Evolutionary conservation across 495 filamentous ascomycete species (phyloP).

Genomic region (Daldinia concentrica): DNA sequence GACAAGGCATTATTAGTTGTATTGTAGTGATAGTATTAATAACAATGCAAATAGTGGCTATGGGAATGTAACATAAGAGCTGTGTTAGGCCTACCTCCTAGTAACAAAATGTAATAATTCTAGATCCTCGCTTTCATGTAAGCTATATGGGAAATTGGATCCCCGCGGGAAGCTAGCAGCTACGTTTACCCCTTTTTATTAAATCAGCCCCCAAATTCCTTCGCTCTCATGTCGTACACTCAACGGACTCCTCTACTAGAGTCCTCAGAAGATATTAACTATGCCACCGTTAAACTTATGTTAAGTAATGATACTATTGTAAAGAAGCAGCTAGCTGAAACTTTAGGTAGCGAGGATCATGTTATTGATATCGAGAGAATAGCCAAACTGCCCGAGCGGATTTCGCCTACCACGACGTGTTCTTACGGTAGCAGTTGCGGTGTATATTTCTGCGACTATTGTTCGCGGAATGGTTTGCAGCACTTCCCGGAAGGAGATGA

Average conservation of each 20-base stretch:
- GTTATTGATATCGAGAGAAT: conserved; percentile 20
- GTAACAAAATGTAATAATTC: background rate
- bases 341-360: background rate
- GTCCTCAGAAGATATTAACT: conserved; percentile 9
- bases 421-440: background rate
- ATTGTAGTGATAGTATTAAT: background rate
- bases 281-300: conserved; percentile 20
- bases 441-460: conserved; percentile 32
- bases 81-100: background rate
- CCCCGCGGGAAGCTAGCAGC: background rate
- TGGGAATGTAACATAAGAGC: conserved; percentile 9
- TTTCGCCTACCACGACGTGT: background rate
- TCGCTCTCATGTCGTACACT: conserved; percentile 12
- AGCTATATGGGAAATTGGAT: background rate
- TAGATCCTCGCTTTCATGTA: background rate
- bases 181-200: background rate
- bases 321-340: background rate
- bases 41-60: background rate
- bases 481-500: conserved; percentile 10
- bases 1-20: conserved; percentile 16
- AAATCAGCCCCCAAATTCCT: background rate
- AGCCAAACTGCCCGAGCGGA: background rate
- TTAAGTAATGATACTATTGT: background rate
- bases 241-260: conserved; percentile 23
- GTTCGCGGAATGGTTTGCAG: conserved; percentile 16